Base-by-base conservation (phyloP, 2,329 filamentous ascomycete species). In the Sporothrix phasma region DNA sequence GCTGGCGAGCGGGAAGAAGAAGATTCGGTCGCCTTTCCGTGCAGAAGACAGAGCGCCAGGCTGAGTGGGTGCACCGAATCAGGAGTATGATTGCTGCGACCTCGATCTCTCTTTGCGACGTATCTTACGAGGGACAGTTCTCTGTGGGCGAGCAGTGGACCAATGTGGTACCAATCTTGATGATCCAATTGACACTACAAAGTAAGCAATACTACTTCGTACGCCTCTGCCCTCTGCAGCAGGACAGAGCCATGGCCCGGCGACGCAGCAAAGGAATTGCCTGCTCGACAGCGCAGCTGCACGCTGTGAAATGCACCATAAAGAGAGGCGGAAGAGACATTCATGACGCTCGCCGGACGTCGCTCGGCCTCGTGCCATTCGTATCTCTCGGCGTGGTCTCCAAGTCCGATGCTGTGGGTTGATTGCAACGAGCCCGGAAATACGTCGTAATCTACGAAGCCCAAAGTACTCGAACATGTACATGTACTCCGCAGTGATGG, bases 11-110 rank as follows among this genome's bases (percentile, higher is more conserved):
- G n/a, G n/a, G n/a, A n/a, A n/a, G n/a, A n/a, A n/a, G n/a, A n/a
- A n/a, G n/a, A n/a, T n/a, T n/a, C 49, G 49, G 49, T 54, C 31
- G 49, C n/a, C 49, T 54, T 54, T 31, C 49, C 49, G 49, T 54
- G 31, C 51, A 56, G 51, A 56, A 56, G 51, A 56, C 37, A 39
- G 51, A 24, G 51, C 51, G 51, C 51, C 51, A 56, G 31, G 31
- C 51, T 56, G 49, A 11, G 45, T 13, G 31, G n/a, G n/a, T 54
- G 29, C 49, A n/a, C n/a, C n/a, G n/a, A n/a, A n/a, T n/a, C n/a
- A n/a, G n/a, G 8, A 49, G 10, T 19, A 5, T 49, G 45, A 19
- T 47, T 47, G 46, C 22, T 26, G 46, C 22, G 8, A 24, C 4
- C 11, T 34, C 15, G 17, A 53, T 51, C 24, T 26, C 17, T 34